Evolutionary conservation across 164 flowering plant species (phyloP), one percentile per base, ranked within the genome.

Genomic region (Umbellularia californica): DNA sequence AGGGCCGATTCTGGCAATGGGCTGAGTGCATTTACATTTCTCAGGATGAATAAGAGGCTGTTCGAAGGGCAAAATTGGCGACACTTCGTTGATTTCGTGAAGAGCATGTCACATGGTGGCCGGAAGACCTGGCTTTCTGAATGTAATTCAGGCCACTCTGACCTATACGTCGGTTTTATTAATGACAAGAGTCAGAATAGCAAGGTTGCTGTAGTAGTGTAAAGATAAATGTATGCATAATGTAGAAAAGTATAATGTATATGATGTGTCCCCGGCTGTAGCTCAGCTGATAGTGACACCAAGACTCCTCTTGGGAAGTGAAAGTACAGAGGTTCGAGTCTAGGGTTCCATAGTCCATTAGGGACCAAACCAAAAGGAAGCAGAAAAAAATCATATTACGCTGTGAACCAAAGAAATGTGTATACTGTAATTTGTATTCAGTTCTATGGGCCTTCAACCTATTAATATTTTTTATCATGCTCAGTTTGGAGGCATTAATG

Each of bases 31-130:
- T 92, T 94, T 71, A 94, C 98, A 25, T 92, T 84, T 79, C 80
- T 94, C 19, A 85, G 98, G 71, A 77, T 94, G 96, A 94, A 92
- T 50, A 90, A 90, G 86, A 85, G 77, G 65, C 69, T 94, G 79
- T 94, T 94, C 70, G 98, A 94, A 72, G 90, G 84, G 15, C 86
- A 91, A 0, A 92, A 92, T 52, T 94, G 98, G 98, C 74, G 89
- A 78, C 76, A 90, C 70, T 72, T 92, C 69, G 94, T 94, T 28
- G 87, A 85, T 58, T 92, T 94, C 77, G 90, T 88, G 66, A 90
- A 72, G 79, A 84, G 75, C 82, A 91, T 94, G 98, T 82, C 91
- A 0, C 91, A 87, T 75, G 92, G 92, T 41, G 95, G 97, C 13
- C 75, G 84, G 76, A 84, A 70, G 71, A 71, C 72, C 14, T 80